Base-by-base conservation (phyloP, 2,329 filamentous ascomycete species). In the Akanthomyces lecanii region DNA sequence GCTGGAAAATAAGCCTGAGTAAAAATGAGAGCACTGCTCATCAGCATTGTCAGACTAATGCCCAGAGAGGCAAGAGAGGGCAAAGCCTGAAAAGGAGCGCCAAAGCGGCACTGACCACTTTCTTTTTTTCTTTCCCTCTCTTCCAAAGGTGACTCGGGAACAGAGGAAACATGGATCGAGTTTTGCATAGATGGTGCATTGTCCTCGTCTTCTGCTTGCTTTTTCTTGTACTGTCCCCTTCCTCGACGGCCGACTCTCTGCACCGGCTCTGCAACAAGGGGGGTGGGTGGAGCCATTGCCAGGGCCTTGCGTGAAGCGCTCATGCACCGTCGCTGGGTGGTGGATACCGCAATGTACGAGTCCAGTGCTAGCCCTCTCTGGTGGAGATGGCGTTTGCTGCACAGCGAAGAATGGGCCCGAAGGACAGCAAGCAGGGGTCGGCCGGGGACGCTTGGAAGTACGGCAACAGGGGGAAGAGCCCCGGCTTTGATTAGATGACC, bases 401-500 rank as follows among this genome's bases (percentile, higher is more conserved):
- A 48, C 61, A 58, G 61, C 38, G 57, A 56, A 59, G 55, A 50
- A 42, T 25, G 50, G 56, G 56, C 51, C 40, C 48, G 33, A 51
- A 52, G 21, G 30, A 47, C 50, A 42, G 56, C 38, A 63, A 66
- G 65, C 69, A 66, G 67, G 70, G 70, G 67, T 76, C 75, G 75
- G 73, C 79, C 78, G 77, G 69, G 74, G 78, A 78, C 82, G 53
- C 53, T 81, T 78, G 77, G 74, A 78, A 78, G 75, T 79, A 79
- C 79, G 74, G 77, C 78, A 79, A 80, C 77, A 79, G 74, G 79
- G 74, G 79, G 79, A 71, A 71, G 70, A 67, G 71, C 75, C 57
- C 62, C 56, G 75, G 76, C 74, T 76, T 77, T 78, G 75, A 83
- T 82, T 77, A 79, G 78, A 72, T 75, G 75, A 68, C 81, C 81